phyloP scores from a whole-genome alignment of 2,329 filamentous ascomycete species.

The Colletotrichum camelliae region DNA sequence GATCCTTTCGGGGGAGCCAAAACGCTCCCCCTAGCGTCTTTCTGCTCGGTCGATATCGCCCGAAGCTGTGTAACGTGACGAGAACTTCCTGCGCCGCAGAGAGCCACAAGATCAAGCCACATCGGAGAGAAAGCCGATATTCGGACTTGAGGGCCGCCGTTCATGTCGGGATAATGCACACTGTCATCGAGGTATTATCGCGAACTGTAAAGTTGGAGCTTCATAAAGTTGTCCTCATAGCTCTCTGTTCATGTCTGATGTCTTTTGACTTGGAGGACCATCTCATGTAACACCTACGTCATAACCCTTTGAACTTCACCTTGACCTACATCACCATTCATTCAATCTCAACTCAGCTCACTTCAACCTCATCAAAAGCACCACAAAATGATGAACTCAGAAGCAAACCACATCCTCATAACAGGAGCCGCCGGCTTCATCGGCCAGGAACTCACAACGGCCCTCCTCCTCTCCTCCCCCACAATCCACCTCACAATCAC shows the following conservation, averaged over 20 bases:
- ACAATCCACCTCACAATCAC: slow-evolving; percentile 56
- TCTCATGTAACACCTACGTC: neutral
- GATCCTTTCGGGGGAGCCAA: neutral
- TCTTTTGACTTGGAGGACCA: neutral
- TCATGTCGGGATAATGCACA: neutral
- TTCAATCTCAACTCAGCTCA: neutral
- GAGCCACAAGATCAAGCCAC: neutral
- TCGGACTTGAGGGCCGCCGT: neutral
- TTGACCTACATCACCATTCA: neutral
- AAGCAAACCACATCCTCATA: slow-evolving; percentile 55
- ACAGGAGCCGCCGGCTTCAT: slow-evolving; percentile 71
- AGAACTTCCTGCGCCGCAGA: neutral
- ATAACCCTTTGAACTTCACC: neutral
- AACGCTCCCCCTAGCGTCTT: neutral
- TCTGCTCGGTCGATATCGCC: neutral
- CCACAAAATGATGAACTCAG: neutral
- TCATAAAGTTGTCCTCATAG: neutral
- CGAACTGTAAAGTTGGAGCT: neutral
- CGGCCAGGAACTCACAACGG: slow-evolving; percentile 63
- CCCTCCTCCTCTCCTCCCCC: slow-evolving; percentile 50
- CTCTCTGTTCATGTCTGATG: neutral
- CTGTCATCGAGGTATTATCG: neutral
- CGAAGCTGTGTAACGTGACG: neutral
- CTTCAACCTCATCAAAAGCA: neutral
- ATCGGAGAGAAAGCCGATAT: neutral